Percentiles rank a stretch among this genome's conserved stretches.
Conservation (phyloP, 2,329 filamentous ascomycete genomes). For the Cadophora luteo-olivacea region DNA sequence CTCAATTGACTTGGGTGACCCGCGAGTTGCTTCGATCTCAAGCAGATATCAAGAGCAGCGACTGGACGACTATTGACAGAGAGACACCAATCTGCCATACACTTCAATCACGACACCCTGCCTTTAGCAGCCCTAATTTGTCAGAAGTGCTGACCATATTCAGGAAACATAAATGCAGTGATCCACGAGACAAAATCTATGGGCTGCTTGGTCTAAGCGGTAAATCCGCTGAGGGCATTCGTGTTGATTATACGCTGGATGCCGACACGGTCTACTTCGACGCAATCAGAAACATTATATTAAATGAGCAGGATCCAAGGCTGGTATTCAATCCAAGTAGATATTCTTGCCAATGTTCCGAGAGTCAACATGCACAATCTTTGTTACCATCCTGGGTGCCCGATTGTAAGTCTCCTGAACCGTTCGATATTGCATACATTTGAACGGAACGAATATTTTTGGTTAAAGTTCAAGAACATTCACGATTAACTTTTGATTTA, state of each 20-base stretch:
- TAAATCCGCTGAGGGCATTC: not conserved
- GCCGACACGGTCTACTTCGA: not conserved
- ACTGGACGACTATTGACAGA: not conserved
- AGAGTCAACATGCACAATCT: not conserved
- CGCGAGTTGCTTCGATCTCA: not conserved
- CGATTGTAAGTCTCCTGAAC: not conserved
- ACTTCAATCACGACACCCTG: not conserved
- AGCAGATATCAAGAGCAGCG: not conserved
- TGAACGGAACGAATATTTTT: too few species aligned
- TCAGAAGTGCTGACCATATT: not conserved
- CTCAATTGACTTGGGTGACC: not conserved
- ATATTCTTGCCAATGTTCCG: not conserved
- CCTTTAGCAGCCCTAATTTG: not conserved
- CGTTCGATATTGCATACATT: too few species aligned
- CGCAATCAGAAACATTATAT: not conserved
- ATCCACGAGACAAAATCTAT: not conserved
- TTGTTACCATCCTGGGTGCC: not conserved
- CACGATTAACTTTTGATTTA: too few species aligned
- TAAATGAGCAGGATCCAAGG: not conserved
- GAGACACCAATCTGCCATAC: not conserved
- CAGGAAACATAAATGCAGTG: not conserved
- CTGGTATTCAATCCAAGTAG: not conserved
- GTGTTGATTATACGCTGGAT: not conserved
- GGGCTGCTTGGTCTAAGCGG: not conserved
- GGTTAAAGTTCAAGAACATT: too few species aligned